Conservation (phyloP, 2,329 filamentous ascomycete genomes). For the Sclerotinia borealis region DNA sequence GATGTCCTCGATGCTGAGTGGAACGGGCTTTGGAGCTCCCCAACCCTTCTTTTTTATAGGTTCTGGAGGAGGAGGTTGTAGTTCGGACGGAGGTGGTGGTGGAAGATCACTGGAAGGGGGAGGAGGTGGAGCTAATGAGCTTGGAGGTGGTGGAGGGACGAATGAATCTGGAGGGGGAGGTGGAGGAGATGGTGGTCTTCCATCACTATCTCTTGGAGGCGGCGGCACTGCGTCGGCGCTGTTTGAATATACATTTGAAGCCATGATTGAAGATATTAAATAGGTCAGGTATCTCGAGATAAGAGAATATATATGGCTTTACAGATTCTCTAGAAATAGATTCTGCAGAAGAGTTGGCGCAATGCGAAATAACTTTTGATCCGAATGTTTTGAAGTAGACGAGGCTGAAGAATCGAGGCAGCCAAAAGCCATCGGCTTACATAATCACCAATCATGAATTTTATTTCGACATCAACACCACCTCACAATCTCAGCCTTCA, state of each 20-base stretch:
- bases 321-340: background rate
- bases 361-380: conserved; percentile 1
- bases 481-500: conserved; percentile 9
- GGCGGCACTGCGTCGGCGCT: conserved; percentile 22
- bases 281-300: background rate
- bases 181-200: conserved; percentile 28
- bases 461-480: conserved; percentile 8
- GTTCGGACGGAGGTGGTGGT: conserved; percentile 35
- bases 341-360: background rate
- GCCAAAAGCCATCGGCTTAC: conserved; percentile 1
- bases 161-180: conserved; percentile 36
- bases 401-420: conserved; percentile 12
- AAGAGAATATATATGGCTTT: background rate
- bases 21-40: conserved; percentile 39
- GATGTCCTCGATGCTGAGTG: conserved; percentile 80
- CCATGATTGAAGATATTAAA: background rate
- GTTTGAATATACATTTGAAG: conserved; percentile 20
- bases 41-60: conserved; percentile 48
- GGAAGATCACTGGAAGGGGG: conserved; percentile 26
- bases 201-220: conserved; percentile 23
- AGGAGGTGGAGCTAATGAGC: conserved; percentile 29
- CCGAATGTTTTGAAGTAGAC: background rate
- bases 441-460: conserved; percentile 10
- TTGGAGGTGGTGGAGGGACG: conserved; percentile 38
- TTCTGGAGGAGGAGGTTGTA: conserved; percentile 40